Evolutionary conservation across 1,284 basidiomycete genomes (phyloP).

Genomic region (Ustilago xerochloae): DNA sequence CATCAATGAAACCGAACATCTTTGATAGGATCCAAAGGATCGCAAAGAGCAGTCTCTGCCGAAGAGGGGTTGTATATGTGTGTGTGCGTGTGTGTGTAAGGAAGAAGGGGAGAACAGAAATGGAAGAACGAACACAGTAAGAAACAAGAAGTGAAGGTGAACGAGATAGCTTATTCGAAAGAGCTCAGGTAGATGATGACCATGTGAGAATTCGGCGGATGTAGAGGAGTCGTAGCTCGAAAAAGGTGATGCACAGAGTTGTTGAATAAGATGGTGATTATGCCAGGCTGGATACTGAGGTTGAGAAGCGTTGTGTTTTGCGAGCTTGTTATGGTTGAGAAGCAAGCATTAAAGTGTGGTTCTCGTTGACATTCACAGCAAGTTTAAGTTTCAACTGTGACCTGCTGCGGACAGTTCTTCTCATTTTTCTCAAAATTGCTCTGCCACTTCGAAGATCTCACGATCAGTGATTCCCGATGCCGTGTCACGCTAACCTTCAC

Average conservation of each 20-base stretch:
- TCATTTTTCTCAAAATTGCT: background rate
- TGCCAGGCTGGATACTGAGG: background rate
- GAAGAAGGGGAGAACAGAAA: background rate
- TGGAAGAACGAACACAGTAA: background rate
- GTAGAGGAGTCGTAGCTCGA: too few relatives aligned
- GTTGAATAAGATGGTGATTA: too few relatives aligned
- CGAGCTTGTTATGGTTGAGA: background rate
- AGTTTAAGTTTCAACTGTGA: background rate
- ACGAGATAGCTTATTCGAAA: background rate
- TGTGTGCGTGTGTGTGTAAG: background rate
- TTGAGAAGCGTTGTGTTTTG: background rate
- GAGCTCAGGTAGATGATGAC: too few relatives aligned
- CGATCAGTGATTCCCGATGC: too few relatives aligned
- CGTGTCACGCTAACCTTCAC: background rate
- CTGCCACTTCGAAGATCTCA: background rate
- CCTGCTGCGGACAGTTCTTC: constrained; percentile 29
- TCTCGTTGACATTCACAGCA: background rate
- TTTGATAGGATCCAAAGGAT: constrained; percentile 24
- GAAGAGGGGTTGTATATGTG: constrained; percentile 41
- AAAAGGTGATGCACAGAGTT: too few relatives aligned
- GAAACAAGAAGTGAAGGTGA: background rate
- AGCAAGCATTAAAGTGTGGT: background rate
- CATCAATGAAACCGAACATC: constrained; percentile 47
- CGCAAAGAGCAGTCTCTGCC: constrained; percentile 50
- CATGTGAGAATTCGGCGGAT: too few relatives aligned